Evolutionary conservation across 129 eudicot species (phyloP).

Genomic region (Flaveria linearis): DNA sequence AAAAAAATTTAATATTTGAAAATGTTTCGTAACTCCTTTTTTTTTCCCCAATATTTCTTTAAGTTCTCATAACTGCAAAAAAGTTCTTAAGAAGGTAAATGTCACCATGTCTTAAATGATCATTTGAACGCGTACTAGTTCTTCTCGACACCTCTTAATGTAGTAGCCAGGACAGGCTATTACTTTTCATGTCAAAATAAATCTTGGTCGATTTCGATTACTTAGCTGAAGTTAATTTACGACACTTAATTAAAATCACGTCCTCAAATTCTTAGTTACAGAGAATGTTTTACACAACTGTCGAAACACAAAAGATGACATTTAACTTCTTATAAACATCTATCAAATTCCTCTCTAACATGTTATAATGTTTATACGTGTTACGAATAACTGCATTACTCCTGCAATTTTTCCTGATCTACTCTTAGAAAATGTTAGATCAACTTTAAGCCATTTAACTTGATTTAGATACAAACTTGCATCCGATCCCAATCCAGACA

Average conservation of each 20-base stretch:
- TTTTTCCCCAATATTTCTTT: neutral
- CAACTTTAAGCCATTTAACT: neutral
- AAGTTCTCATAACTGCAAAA: neutral
- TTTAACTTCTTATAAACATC: too few species aligned
- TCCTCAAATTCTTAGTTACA: neutral
- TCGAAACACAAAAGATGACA: too few species aligned
- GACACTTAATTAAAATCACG: neutral
- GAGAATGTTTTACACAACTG: neutral
- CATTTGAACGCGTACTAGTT: neutral
- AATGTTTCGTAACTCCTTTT: neutral
- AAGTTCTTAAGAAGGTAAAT: neutral
- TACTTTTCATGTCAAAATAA: neutral
- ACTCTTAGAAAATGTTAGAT: neutral
- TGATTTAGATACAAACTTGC: neutral
- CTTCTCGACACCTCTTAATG: neutral
- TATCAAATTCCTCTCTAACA: neutral
- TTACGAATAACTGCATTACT: too few species aligned
- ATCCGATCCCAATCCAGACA: neutral
- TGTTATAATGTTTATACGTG: too few species aligned
- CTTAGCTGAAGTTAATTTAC: neutral
- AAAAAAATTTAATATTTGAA: too few species aligned
- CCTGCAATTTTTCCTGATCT: neutral
- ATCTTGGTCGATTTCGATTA: neutral
- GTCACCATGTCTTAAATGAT: neutral
- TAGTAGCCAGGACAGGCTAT: neutral